Percentiles rank a stretch among this genome's conserved stretches.
phyloP scores from a whole-genome alignment of 1,139 yeast species.

The Taiozyma sp. region DNA sequence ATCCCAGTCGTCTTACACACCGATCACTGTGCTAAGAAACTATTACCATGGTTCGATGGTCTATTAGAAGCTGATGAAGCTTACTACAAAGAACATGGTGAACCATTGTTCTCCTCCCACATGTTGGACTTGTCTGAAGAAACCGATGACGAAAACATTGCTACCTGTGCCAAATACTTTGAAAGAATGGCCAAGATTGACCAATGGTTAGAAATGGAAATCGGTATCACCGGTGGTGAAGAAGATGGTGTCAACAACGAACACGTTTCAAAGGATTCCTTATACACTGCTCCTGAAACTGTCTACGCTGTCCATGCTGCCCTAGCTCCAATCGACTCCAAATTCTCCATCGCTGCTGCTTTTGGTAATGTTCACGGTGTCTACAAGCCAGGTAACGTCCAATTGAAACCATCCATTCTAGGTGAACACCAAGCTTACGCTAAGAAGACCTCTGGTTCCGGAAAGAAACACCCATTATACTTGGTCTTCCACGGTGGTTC shows the following conservation, averaged over 20 bases:
- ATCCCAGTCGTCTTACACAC: constrained; percentile 96
- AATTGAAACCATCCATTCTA: constrained; percentile 85
- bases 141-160: constrained; percentile 92
- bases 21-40: constrained; percentile 98
- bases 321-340: constrained; percentile 86
- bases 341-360: constrained; percentile 99
- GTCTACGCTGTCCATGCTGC: constrained; percentile 90
- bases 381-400: constrained; percentile 98
- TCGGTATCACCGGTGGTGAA: constrained; percentile 99
- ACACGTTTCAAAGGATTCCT: constrained; percentile 76
- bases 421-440: constrained; percentile 94
- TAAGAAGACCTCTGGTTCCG: constrained; percentile 52
- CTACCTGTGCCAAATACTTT: constrained; percentile 92
- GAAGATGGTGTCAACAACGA: constrained; percentile 99
- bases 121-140: constrained; percentile 99
- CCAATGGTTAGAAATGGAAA: constrained; percentile 99
- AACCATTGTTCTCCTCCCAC: constrained; percentile 97
- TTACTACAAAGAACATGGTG: constrained; percentile 78
- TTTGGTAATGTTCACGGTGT: constrained; percentile 99
- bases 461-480: constrained; percentile 72
- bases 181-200: constrained; percentile 87
- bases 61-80: constrained; percentile 96
- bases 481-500: constrained; percentile 99
- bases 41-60: constrained; percentile 98
- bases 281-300: constrained; percentile 96